These are phyloP conservation scores for Penicillium arizonense DNA, from an alignment of 495 filamentous ascomycete genomes.

Conservation along the genomic window DNA sequence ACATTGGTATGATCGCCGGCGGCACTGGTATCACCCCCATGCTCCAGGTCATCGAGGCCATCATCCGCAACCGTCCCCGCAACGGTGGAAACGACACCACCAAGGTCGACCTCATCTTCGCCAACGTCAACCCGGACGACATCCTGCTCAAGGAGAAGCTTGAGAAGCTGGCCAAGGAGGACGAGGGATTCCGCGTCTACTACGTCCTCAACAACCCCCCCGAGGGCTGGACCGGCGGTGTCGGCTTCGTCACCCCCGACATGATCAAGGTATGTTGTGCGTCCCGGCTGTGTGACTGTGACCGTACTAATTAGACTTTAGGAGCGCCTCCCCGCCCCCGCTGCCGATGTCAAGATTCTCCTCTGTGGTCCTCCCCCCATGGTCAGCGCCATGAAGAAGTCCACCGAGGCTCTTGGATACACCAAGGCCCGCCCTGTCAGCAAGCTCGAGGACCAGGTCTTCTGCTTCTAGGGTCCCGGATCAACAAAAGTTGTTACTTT, in stretches of 20 bases:
- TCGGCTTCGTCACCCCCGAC: slow-evolving; percentile 90
- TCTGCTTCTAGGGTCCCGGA: slow-evolving; percentile 73
- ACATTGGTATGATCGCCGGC: slow-evolving; percentile 97
- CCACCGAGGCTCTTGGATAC: slow-evolving; percentile 82
- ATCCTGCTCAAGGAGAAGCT: slow-evolving; percentile 91
- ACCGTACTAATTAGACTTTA: slow-evolving; percentile 26
- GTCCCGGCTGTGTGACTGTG: neutral
- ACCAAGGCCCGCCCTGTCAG: slow-evolving; percentile 89
- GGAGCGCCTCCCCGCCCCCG: slow-evolving; percentile 81
- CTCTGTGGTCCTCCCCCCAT: slow-evolving; percentile 96
- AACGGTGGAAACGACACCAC: slow-evolving; percentile 75
- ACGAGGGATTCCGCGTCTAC: slow-evolving; percentile 78
- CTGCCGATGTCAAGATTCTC: slow-evolving; percentile 88
- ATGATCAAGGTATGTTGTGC: slow-evolving; percentile 79
- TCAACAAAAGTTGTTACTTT: neutral
- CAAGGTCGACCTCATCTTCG: slow-evolving; percentile 90
- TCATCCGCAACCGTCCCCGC: slow-evolving; percentile 72
- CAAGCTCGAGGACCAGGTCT: slow-evolving; percentile 97
- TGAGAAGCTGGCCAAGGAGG: slow-evolving; percentile 71
- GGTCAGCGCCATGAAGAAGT: slow-evolving; percentile 97
- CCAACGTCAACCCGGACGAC: slow-evolving; percentile 90
- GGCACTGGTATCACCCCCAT: slow-evolving; percentile 98
- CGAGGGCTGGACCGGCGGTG: slow-evolving; percentile 81
- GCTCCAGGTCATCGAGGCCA: slow-evolving; percentile 90
- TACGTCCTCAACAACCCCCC: slow-evolving; percentile 98